Percentiles rank a stretch among this genome's conserved stretches.
Conservation (phyloP, 306 rosid genomes). For the Casuarina glauca region DNA sequence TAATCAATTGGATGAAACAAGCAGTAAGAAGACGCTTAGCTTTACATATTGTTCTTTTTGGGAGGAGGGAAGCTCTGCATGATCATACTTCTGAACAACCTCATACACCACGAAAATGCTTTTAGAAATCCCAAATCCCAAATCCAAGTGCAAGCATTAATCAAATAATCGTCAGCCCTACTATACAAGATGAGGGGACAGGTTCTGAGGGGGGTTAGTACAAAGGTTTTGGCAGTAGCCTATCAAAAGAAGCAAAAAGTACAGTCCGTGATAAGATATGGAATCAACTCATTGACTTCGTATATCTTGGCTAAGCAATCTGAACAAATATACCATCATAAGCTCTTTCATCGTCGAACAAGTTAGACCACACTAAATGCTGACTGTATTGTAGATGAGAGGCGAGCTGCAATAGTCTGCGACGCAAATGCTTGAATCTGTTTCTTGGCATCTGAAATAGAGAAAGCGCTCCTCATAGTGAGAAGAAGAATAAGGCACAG, state of each 20-base stretch:
- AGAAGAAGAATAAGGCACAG: background rate
- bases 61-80: background rate
- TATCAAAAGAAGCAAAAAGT: background rate
- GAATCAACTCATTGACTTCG: background rate
- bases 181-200: no score
- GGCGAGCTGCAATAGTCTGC: slow-evolving; percentile 70
- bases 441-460: slow-evolving; percentile 81
- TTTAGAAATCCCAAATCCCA: background rate
- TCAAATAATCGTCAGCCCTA: no score
- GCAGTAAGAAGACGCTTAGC: background rate
- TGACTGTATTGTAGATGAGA: slow-evolving; percentile 78
- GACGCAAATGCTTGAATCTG: slow-evolving; percentile 89
- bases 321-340: background rate
- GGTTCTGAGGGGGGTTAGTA: background rate
- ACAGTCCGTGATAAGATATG: background rate
- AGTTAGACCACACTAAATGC: slow-evolving; percentile 77
- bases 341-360: background rate
- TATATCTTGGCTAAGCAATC: background rate
- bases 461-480: slow-evolving; percentile 23
- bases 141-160: no score
- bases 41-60: background rate
- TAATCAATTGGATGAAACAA: background rate
- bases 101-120: background rate
- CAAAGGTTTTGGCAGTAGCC: background rate
- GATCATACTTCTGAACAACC: background rate